Evolutionary conservation across 176 grass and related monocot species (phyloP).

Genomic region (Panicum miliaceum): DNA sequence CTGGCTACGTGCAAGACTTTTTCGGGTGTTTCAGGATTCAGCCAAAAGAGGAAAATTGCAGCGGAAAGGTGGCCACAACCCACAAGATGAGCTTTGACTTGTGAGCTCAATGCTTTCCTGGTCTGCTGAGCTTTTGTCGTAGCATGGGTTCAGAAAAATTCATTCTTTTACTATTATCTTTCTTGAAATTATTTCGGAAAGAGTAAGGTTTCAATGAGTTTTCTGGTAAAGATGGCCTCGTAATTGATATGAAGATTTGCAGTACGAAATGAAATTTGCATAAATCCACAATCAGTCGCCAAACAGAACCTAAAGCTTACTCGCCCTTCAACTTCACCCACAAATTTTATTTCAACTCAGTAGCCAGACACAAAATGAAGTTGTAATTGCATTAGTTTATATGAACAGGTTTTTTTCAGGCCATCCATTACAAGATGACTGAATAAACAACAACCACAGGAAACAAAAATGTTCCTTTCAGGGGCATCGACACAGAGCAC

Average conservation of each 20-base stretch:
- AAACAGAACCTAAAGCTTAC: neutral
- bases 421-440: slow-evolving; percentile 7
- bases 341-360: neutral
- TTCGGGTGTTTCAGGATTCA: neutral
- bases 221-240: neutral
- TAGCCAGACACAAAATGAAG: neutral
- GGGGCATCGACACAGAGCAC: slow-evolving; percentile 8
- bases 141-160: neutral
- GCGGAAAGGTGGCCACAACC: neutral
- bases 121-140: neutral
- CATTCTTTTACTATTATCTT: neutral
- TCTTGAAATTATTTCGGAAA: neutral
- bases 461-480: neutral
- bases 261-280: neutral
- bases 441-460: neutral
- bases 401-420: neutral
- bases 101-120: neutral
- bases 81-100: neutral
- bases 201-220: neutral
- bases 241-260: neutral
- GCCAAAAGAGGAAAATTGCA: neutral
- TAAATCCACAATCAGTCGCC: neutral
- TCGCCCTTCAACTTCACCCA: neutral
- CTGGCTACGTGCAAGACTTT: neutral
- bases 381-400: slow-evolving; percentile 17